Evolutionary conservation across 768 basidiomycete species (phyloP), one percentile per base, ranked within the genome.

Genomic region (Tricholoma furcatifolium): DNA sequence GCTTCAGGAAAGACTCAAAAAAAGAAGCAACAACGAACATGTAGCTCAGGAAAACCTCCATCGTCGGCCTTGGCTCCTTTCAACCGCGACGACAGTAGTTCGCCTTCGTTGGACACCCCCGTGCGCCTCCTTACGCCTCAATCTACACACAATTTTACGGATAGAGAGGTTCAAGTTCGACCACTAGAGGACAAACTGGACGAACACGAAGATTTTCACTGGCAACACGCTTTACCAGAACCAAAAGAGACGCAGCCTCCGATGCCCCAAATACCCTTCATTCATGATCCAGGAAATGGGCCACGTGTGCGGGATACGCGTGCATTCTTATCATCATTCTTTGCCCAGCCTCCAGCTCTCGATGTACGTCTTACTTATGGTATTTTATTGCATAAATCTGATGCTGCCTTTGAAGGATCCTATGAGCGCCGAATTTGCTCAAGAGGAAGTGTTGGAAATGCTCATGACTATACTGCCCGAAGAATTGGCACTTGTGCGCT

Each of bases 271-370:
- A 61, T 70, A 32, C 87, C 88, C 11, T 85, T 83, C 60, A 87
- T 92, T 17, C 70, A 87, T 54, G 86, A 92, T 65, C 87, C 87
- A 0, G 90, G 90, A 30, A 87, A 84, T 55, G 90, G 91, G 0
- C 86, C 87, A 8, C 85, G 88, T 39, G 87, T 93, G 9, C 76
- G 82, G 10, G 77, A 88, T 62, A 69, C 79, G n/a, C 72, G 69
- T n/a, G 74, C 78, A 11, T 93, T 93, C 65, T 67, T 93, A 35
- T 56, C 70, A 4, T 80, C 81, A n/a, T 83, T 75, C 56, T 88
- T 90, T 64, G 82, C 88, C 6, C 79, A 85, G 38, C 80, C 82
- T 10, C 81, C 84, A 0, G 79, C 85, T 1, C 58, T 80, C 42
- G 78, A 84, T 39, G 75, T 75, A 57, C 58, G 70, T 60, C 15